phyloP scores from a whole-genome alignment of 1,284 basidiomycete genomes.

The Trametes hirsuta region DNA sequence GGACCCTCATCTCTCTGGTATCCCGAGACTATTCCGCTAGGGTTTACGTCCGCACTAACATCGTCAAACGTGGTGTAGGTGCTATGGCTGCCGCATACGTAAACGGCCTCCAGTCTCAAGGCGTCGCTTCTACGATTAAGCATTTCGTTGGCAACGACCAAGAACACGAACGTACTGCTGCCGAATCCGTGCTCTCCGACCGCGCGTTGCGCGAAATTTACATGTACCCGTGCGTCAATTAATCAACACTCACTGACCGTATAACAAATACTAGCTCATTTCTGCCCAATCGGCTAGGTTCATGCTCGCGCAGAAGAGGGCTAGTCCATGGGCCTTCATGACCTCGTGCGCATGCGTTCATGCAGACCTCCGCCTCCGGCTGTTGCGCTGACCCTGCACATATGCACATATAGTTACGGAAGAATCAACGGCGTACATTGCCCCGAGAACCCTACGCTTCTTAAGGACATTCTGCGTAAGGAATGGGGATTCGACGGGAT shows the following conservation, averaged over 20 bases:
- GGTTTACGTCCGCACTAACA: background rate
- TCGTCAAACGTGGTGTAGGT: constrained; percentile 38
- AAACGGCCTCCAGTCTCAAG: constrained; percentile 65
- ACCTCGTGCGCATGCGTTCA: constrained; percentile 47
- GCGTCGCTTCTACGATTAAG: constrained; percentile 59
- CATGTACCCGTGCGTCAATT: constrained; percentile 59
- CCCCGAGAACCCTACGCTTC: constrained; percentile 58
- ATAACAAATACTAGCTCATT: background rate
- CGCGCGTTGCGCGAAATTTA: constrained; percentile 73
- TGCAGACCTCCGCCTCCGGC: background rate
- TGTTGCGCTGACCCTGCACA: constrained; percentile 9
- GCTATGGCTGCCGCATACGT: constrained; percentile 65
- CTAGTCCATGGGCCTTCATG: constrained; percentile 66
- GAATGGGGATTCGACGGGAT: constrained; percentile 73
- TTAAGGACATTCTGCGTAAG: constrained; percentile 61
- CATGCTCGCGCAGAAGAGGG: constrained; percentile 65
- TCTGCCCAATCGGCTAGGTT: constrained; percentile 44
- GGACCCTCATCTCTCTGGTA: constrained; percentile 65
- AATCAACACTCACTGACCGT: background rate
- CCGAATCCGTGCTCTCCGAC: constrained; percentile 63
- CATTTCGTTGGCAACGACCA: constrained; percentile 65
- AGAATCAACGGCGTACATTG: constrained; percentile 65
- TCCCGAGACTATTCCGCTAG: background rate
- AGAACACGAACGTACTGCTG: constrained; percentile 66
- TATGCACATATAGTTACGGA: constrained; percentile 51